Evolutionary conservation across 768 basidiomycete species (phyloP).

Genomic region (Kwoniella dejecticola): DNA sequence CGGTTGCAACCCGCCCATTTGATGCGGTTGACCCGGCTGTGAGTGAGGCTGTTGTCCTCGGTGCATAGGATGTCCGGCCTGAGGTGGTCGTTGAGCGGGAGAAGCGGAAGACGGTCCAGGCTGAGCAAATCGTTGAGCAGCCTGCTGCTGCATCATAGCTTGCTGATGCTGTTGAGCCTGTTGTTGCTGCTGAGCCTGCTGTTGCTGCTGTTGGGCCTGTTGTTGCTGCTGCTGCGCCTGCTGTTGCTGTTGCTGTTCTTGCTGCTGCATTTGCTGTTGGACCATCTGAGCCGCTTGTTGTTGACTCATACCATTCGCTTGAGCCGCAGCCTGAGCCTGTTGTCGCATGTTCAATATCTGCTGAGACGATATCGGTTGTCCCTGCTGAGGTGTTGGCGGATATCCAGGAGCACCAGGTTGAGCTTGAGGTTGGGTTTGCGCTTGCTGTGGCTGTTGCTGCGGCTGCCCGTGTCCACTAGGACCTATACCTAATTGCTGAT

Average conservation of each 20-base stretch:
- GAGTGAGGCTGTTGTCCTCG: conserved; percentile 22
- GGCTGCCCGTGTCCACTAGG: conserved; percentile 21
- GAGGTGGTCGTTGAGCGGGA: conserved; percentile 29
- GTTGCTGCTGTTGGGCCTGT: conserved; percentile 32
- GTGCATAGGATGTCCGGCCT: conserved; percentile 38
- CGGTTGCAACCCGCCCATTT: conserved; percentile 28
- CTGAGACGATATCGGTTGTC: conserved; percentile 21
- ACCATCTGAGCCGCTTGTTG: conserved; percentile 30
- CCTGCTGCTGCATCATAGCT: conserved; percentile 29
- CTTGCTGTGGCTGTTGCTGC: conserved; percentile 24
- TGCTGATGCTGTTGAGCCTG: conserved; percentile 33
- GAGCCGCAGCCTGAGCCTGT: conserved; percentile 33
- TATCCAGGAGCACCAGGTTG: conserved; percentile 17
- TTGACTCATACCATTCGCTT: conserved; percentile 34
- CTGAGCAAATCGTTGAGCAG: conserved; percentile 36
- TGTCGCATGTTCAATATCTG: conserved; percentile 30
- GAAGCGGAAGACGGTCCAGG: conserved; percentile 31
- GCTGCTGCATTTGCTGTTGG: conserved; percentile 44
- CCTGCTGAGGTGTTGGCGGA: conserved; percentile 20
- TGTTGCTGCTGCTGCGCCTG: conserved; percentile 31
- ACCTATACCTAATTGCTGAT: conserved; percentile 24
- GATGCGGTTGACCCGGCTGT: conserved; percentile 15
- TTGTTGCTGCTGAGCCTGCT: conserved; percentile 28
- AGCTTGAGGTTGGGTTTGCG: background rate
- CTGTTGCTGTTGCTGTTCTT: conserved; percentile 35